A percentile compares a stretch with the other conserved stretches of the same genome.
Evolutionary conservation across 2,329 filamentous ascomycete genomes (phyloP).

Genomic region (Stagonosporopsis chrysanthemi): DNA sequence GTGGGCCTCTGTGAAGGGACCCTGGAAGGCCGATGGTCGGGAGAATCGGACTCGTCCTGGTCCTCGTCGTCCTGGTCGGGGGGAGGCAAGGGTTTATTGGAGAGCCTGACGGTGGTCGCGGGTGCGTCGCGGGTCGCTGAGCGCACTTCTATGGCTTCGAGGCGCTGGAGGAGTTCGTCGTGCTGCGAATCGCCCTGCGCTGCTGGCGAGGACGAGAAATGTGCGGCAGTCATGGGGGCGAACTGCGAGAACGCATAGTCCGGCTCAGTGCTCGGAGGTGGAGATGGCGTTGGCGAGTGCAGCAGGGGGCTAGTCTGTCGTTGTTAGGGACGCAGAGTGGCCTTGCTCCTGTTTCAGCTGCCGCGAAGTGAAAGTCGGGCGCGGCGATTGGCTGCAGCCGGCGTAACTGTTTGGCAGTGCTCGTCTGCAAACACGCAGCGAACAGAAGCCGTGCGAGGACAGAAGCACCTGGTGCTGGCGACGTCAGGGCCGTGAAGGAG

Average conservation of each 20-base stretch:
- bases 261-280: conserved; percentile 19
- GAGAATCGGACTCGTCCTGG: conserved; percentile 8
- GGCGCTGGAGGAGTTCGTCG: conserved; percentile 30
- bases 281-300: conserved; percentile 29
- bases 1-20: background rate
- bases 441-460: conserved; percentile 36
- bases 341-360: conserved; percentile 47
- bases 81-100: conserved; percentile 11
- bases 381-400: conserved; percentile 32
- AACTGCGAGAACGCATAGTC: conserved; percentile 41
- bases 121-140: conserved; percentile 18
- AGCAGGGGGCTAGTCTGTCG: conserved; percentile 24
- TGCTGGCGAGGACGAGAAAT: conserved; percentile 26
- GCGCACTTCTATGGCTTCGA: conserved; percentile 31
- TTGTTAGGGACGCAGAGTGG: conserved; percentile 36
- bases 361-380: conserved; percentile 29
- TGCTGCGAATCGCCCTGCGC: conserved; percentile 19
- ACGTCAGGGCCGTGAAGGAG: conserved; percentile 15
- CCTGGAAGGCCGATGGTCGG: background rate
- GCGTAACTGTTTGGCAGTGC: conserved; percentile 32
- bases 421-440: conserved; percentile 28
- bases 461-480: conserved; percentile 9
- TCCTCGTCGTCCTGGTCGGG: conserved; percentile 5
- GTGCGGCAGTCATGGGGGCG: conserved; percentile 39
- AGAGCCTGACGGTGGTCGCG: conserved; percentile 15